phyloP scores from a whole-genome alignment of 495 filamentous ascomycete species.

The Xylaria flabelliformis region DNA sequence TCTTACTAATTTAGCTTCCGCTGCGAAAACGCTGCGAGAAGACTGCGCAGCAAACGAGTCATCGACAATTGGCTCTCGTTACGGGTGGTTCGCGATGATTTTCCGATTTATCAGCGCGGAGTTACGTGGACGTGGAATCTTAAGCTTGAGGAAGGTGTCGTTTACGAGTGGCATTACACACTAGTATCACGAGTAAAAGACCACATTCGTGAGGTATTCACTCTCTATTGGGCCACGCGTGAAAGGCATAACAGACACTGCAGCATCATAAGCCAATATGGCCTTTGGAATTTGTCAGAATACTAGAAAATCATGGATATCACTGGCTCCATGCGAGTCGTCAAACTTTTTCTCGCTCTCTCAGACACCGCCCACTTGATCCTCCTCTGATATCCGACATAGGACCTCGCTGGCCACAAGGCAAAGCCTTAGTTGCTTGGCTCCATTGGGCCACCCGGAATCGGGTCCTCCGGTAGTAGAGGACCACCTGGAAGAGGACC shows the following conservation, averaged over 20 bases:
- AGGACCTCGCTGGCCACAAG: neutral
- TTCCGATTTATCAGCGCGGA: slow-evolving; percentile 4
- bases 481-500: slow-evolving; percentile 29
- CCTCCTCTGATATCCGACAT: neutral
- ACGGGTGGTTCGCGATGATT: neutral
- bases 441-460: slow-evolving; percentile 39
- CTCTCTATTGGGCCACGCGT: neutral
- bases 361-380: neutral
- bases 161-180: slow-evolving; percentile 1
- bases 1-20: slow-evolving; percentile 15
- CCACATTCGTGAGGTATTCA: neutral
- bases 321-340: slow-evolving; percentile 19
- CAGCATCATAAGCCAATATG: neutral
- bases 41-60: slow-evolving; percentile 11
- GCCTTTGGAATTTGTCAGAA: neutral
- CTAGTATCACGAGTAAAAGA: neutral
- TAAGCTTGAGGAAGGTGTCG: neutral
- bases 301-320: slow-evolving; percentile 17
- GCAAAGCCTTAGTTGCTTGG: slow-evolving; percentile 14
- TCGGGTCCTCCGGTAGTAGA: slow-evolving; percentile 27
- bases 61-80: neutral
- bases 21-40: neutral
- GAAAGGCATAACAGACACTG: slow-evolving; percentile 9
- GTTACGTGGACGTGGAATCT: neutral
- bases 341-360: slow-evolving; percentile 8